A percentile compares a stretch with the other conserved stretches of the same genome.
phyloP scores from a whole-genome alignment of 2,329 filamentous ascomycete species.

The Cryphonectria carpinicola region DNA sequence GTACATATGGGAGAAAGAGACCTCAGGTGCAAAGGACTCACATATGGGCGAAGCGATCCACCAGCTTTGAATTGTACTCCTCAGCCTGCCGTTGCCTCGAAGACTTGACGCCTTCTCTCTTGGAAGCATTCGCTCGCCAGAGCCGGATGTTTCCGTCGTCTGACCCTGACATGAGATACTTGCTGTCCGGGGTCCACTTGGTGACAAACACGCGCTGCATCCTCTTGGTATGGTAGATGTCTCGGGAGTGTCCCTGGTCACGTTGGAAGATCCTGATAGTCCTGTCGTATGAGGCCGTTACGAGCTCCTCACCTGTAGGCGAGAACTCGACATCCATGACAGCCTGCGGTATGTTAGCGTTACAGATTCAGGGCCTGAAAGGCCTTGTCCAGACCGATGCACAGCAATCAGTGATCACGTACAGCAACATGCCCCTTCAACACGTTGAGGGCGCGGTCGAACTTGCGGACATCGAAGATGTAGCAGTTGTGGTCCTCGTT shows the following conservation, averaged over 20 bases:
- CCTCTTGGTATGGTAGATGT: constrained; percentile 96
- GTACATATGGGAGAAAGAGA: background rate
- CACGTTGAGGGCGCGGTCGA: constrained; percentile 85
- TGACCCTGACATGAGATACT: constrained; percentile 86
- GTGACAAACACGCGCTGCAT: constrained; percentile 94
- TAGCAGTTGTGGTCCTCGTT: constrained; percentile 91
- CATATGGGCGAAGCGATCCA: constrained; percentile 89
- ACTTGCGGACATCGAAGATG: constrained; percentile 92
- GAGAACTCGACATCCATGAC: constrained; percentile 98
- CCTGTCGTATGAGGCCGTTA: constrained; percentile 86
- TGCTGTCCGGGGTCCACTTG: constrained; percentile 84
- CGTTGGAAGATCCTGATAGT: constrained; percentile 86
- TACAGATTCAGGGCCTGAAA: background rate
- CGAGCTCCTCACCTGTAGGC: constrained; percentile 91
- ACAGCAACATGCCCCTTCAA: constrained; percentile 80
- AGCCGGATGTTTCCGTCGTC: constrained; percentile 79
- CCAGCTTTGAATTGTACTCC: constrained; percentile 87
- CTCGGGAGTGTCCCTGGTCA: constrained; percentile 79
- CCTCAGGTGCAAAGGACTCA: constrained; percentile 4
- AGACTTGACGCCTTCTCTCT: constrained; percentile 82
- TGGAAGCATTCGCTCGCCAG: constrained; percentile 86
- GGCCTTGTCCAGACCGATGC: constrained; percentile 41
- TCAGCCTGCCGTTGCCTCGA: constrained; percentile 83
- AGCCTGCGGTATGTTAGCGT: constrained; percentile 47
- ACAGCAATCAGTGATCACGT: constrained; percentile 25